A percentile compares a stretch with the other conserved stretches of the same genome.
Evolutionary conservation across 345 rosid species (phyloP).

Genomic region (Murraya koenigii): DNA sequence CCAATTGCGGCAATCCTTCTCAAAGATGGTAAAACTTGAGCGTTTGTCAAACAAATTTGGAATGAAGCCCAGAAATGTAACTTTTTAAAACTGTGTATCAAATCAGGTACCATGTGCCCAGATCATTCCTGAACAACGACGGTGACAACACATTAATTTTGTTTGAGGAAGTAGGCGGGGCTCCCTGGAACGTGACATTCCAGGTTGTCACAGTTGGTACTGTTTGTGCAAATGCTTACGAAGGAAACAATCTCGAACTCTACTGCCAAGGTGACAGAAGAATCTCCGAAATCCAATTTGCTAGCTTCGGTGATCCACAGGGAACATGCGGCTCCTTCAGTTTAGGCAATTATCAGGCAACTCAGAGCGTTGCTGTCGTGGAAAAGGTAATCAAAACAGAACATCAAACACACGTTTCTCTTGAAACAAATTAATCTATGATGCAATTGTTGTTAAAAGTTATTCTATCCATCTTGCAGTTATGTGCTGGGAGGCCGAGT

Average conservation of each 20-base stretch:
- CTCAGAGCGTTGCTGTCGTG: neutral
- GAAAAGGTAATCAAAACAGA: neutral
- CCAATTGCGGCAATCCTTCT: constrained; percentile 45
- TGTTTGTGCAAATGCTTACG: constrained; percentile 28
- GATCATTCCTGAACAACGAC: constrained; percentile 20
- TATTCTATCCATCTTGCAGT: constrained; percentile 8
- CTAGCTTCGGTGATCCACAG: constrained; percentile 41
- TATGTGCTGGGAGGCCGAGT: constrained; percentile 31
- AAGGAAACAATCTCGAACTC: constrained; percentile 25
- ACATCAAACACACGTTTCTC: neutral
- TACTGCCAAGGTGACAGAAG: constrained; percentile 32
- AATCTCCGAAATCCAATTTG: constrained; percentile 32
- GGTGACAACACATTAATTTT: constrained; percentile 28
- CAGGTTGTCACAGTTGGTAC: constrained; percentile 28
- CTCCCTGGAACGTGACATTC: constrained; percentile 24
- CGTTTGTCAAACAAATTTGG: neutral
- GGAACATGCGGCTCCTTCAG: constrained; percentile 31
- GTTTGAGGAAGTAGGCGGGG: constrained; percentile 50
- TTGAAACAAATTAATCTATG: neutral
- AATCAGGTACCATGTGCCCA: constrained; percentile 43
- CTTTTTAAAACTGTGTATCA: too few relatives aligned
- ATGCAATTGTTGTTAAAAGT: too few relatives aligned
- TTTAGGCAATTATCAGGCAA: constrained; percentile 15
- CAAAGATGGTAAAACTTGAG: constrained; percentile 34
- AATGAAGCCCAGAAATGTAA: neutral